These are phyloP conservation scores for Liriodendron chinense DNA, from an alignment of 164 flowering plant genomes.

Conservation along the genomic window DNA sequence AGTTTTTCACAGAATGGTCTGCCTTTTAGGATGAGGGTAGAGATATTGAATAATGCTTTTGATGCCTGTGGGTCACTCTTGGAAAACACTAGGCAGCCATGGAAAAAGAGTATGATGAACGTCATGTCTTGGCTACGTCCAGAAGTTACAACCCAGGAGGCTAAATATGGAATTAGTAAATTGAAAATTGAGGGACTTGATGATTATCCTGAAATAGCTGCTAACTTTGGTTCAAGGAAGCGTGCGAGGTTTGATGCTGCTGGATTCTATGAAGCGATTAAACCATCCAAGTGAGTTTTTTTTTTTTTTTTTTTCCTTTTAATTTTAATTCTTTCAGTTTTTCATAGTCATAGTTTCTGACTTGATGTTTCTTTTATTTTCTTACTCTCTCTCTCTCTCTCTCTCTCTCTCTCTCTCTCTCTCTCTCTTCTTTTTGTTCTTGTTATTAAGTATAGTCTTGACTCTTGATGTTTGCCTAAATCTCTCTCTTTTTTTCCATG, in stretches of 20 bases:
- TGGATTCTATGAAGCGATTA: conserved; percentile 84
- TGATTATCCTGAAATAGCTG: conserved; percentile 16
- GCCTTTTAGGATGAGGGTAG: conserved; percentile 60
- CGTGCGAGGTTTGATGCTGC: conserved; percentile 53
- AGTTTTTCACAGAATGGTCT: conserved; percentile 21
- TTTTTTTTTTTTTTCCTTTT: conserved; percentile 3
- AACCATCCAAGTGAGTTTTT: conserved; percentile 82
- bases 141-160: conserved; percentile 66
- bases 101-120: conserved; percentile 90
- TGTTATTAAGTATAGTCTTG: no score
- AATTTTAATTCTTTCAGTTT: background rate
- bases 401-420: no score
- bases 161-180: conserved; percentile 48
- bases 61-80: conserved; percentile 65
- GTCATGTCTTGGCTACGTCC: conserved; percentile 92
- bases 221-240: conserved; percentile 17
- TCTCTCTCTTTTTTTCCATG: background rate
- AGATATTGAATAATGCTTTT: conserved; percentile 61
- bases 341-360: background rate
- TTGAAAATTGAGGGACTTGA: conserved; percentile 17
- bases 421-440: no score
- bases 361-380: no score
- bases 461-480: no score
- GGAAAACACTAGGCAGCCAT: conserved; percentile 53
- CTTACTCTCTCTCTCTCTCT: background rate